Evolutionary conservation across 2,329 filamentous ascomycete genomes (phyloP), one percentile per base, ranked within the genome.

Genomic region (Colletotrichum plurivorum): DNA sequence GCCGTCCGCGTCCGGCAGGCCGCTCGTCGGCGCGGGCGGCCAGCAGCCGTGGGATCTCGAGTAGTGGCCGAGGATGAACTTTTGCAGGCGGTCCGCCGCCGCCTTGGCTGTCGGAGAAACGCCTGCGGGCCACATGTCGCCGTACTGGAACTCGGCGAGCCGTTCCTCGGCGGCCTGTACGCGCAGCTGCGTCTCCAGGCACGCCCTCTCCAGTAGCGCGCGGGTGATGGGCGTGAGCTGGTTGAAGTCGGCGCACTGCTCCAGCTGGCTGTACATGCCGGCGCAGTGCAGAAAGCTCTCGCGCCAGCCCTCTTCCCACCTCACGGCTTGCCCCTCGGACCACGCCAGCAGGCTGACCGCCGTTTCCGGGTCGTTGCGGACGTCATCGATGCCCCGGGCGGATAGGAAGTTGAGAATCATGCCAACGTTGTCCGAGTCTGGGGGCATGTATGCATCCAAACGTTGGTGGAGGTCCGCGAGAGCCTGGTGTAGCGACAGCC

Each of bases 221-320:
- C 87, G 85, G 0, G 91, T 90, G 56, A 91, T 88, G 1, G 89
- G 85, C 1, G 89, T 89, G 25, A 92, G 78, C 54, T 82, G 79
- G 66, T 83, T 84, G 76, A 87, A 93, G 73, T 92, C 90, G 12
- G 84, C 79, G 22, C 82, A 84, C 4, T 73, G 72, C 70, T 89
- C 86, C n/a, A 90, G 77, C 25, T 78, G 81, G 52, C 76, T 82
- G 75, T 86, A 90, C 85, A 92, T 89, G 27, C 92, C 92, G 3
- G 87, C 87, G 71, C 88, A 88, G 75, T 94, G 91, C 7, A 89
- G 82, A 73, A 92, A 94, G 27, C 86, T 85, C 76, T 93, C 91
- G 16, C 87, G 84, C 84, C 90, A 94, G 1, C 90, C 90, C 71
- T 90, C 88, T 52, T 89, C 85, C 89, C 90, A 92, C 5, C 84